Evolutionary conservation across 495 filamentous ascomycete genomes (phyloP), one percentile per base, ranked within the genome.

Genomic region (Aspergillus saccharolyticus): DNA sequence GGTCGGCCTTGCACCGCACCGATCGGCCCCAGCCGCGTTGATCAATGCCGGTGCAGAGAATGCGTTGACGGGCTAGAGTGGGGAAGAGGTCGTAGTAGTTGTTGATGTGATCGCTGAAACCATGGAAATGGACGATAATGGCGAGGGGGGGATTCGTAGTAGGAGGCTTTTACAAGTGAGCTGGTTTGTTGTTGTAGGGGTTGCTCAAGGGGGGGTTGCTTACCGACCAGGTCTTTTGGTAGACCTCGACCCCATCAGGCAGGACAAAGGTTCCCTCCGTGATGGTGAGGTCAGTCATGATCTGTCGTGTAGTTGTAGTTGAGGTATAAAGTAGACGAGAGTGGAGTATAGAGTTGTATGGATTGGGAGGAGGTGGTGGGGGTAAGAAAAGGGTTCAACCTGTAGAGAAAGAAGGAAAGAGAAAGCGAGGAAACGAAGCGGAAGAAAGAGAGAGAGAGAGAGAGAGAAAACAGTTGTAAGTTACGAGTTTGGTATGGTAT

Each of bases 151-250:
- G 70, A 3, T 76, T 63, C 42, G 68, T 73, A 16, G 70, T 63
- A 33, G 85, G 80, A n/a, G n/a, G n/a, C n/a, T n/a, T n/a, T n/a
- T n/a, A n/a, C n/a, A n/a, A n/a, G n/a, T n/a, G n/a, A n/a, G n/a
- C n/a, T n/a, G n/a, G n/a, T n/a, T n/a, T n/a, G n/a, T n/a, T n/a
- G n/a, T n/a, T n/a, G n/a, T n/a, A n/a, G n/a, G n/a, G n/a, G n/a
- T n/a, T n/a, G n/a, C n/a, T n/a, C n/a, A n/a, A n/a, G n/a, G n/a
- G 4, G 44, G 16, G 39, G 24, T 17, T 44, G 15, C 79, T 61
- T 67, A 94, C 90, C 75, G 82, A 85, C 90, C 90, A 96, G 42
- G 87, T 89, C 69, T 95, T 96, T 50, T 88, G 89, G 75, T 89
- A 93, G 44, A 95, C 76, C 62, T 76, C 78, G 12, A 71, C 68